phyloP scores from a whole-genome alignment of 2,329 filamentous ascomycete genomes.

The Diaporthe humulicola region DNA sequence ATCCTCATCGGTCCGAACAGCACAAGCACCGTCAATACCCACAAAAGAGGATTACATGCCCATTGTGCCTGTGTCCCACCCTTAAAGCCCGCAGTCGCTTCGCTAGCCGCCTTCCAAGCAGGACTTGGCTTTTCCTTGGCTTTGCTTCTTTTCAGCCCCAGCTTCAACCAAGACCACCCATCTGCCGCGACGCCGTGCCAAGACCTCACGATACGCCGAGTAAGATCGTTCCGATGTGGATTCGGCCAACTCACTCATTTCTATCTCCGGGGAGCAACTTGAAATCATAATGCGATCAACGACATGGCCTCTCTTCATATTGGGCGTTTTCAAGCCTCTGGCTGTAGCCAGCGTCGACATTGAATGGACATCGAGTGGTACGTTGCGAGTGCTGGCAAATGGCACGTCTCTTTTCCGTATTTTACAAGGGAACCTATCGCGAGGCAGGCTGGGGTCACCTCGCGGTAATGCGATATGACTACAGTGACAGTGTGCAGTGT shows the following conservation, averaged over 20 bases:
- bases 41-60: conserved; percentile 33
- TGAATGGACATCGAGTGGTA: conserved; percentile 38
- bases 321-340: conserved; percentile 23
- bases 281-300: conserved; percentile 33
- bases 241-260: not conserved
- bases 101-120: not conserved
- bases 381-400: not conserved
- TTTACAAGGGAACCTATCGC: no score
- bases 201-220: conserved; percentile 7
- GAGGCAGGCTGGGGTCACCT: not conserved
- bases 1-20: conserved; percentile 29
- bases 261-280: not conserved
- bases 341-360: conserved; percentile 35
- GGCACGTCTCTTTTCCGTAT: no score
- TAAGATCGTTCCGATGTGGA: conserved; percentile 26
- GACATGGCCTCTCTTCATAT: conserved; percentile 32
- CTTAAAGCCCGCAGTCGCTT: conserved; percentile 33
- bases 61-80: conserved; percentile 17
- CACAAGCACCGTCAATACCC: conserved; percentile 8
- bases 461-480: no score
- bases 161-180: not conserved
- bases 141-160: conserved; percentile 32
- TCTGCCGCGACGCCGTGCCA: conserved; percentile 15
- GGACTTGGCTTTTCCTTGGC: conserved; percentile 39
- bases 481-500: not conserved